phyloP scores from a whole-genome alignment of 345 rosid genomes.

The Bruguiera sexangula region DNA sequence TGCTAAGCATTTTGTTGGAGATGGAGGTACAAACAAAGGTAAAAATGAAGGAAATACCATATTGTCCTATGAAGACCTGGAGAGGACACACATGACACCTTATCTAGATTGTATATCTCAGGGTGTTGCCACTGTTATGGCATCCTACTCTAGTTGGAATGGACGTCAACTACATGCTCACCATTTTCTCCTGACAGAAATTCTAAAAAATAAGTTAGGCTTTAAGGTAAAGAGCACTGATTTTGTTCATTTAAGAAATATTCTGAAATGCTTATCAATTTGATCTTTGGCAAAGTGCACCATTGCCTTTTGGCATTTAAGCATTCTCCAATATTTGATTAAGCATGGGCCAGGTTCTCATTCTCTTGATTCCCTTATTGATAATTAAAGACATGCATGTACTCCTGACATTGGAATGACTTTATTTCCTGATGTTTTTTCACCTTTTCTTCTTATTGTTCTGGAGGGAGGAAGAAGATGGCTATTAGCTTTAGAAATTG shows the following conservation, averaged over 20 bases:
- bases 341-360: not conserved
- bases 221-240: slow-evolving; percentile 52
- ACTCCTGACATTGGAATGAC: not conserved
- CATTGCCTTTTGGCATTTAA: not conserved
- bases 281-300: slow-evolving; percentile 1
- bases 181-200: slow-evolving; percentile 65
- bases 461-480: not conserved
- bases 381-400: not conserved
- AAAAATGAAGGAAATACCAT: slow-evolving; percentile 73
- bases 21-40: slow-evolving; percentile 78
- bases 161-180: slow-evolving; percentile 60
- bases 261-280: not conserved
- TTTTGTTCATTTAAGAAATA: slow-evolving; percentile 2
- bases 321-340: not conserved
- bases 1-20: slow-evolving; percentile 96
- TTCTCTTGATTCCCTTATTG: not conserved
- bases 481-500: not conserved
- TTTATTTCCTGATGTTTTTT: not conserved
- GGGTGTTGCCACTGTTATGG: slow-evolving; percentile 86
- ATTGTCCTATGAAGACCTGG: slow-evolving; percentile 54
- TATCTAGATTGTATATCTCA: slow-evolving; percentile 64
- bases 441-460: not conserved
- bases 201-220: slow-evolving; percentile 68
- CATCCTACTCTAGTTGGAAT: slow-evolving; percentile 87
- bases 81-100: slow-evolving; percentile 70